A percentile compares a stretch with the other conserved stretches of the same genome.
Conservation (phyloP, 345 rosid genomes). For the Euclidium syriacum region DNA sequence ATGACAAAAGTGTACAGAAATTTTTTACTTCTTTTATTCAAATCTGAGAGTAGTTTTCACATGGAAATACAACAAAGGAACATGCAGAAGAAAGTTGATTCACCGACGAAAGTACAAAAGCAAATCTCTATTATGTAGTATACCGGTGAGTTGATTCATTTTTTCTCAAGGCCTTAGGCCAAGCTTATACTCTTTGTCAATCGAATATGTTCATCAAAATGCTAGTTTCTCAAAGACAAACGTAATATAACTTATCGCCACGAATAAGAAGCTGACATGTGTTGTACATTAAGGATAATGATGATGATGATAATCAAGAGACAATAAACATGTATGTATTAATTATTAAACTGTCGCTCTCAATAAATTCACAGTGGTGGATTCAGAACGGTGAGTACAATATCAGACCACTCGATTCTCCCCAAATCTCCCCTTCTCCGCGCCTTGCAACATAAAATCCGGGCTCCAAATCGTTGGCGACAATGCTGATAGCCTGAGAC, state of each 20-base stretch:
- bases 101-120: not conserved
- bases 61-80: slow-evolving; percentile 6
- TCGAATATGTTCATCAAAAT: not conserved
- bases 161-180: slow-evolving; percentile 6
- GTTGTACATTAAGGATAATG: not conserved
- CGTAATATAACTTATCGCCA: not conserved
- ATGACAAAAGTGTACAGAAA: not conserved
- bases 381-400: slow-evolving; percentile 45
- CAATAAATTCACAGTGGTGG: slow-evolving; percentile 60
- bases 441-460: slow-evolving; percentile 50
- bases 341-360: slow-evolving; percentile 49
- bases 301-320: no score
- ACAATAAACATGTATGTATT: not conserved
- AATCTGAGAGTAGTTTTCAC: not conserved
- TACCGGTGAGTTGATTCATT: not conserved
- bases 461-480: no score
- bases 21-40: not conserved
- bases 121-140: not conserved
- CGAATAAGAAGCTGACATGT: slow-evolving; percentile 6
- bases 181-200: not conserved
- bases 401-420: slow-evolving; percentile 51
- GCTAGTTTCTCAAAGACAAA: not conserved
- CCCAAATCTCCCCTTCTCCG: slow-evolving; percentile 53
- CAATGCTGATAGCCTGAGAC: no score
- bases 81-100: not conserved